These are phyloP conservation scores for Boletus speciosus DNA, from an alignment of 768 basidiomycete species.

Conservation along the genomic window DNA sequence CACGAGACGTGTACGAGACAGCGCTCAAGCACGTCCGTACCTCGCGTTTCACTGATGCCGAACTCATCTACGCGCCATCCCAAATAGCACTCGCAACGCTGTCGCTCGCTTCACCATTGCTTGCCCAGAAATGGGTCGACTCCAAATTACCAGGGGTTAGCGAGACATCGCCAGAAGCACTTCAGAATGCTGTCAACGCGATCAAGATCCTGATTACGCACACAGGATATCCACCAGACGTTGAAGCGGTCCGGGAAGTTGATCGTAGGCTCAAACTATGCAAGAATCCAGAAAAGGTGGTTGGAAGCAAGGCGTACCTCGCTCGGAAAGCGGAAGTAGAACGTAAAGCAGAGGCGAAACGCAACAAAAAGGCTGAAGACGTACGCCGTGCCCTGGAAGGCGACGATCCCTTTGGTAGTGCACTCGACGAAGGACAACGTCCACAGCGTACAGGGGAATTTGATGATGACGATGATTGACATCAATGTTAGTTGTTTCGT, in stretches of 20 bases:
- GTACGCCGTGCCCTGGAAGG: constrained; percentile 43
- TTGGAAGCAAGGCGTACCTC: constrained; percentile 80
- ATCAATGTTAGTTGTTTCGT: neutral
- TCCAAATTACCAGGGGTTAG: constrained; percentile 32
- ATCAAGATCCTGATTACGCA: constrained; percentile 55
- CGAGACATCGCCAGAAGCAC: constrained; percentile 16
- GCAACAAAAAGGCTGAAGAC: constrained; percentile 57
- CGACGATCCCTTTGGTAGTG: constrained; percentile 70
- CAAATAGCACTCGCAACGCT: constrained; percentile 88
- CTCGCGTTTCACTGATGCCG: constrained; percentile 88
- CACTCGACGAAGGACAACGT: constrained; percentile 37
- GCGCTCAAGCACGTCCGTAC: constrained; percentile 66
- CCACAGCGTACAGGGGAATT: constrained; percentile 35
- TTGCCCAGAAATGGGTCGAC: constrained; percentile 60
- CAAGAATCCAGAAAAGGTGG: constrained; percentile 94
- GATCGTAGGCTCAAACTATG: constrained; percentile 84
- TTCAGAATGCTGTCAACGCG: constrained; percentile 34
- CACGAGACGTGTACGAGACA: constrained; percentile 56
- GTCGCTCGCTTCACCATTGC: constrained; percentile 56
- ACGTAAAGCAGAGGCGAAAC: constrained; percentile 63
- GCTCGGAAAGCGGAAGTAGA: constrained; percentile 72
- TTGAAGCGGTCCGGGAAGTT: constrained; percentile 84
- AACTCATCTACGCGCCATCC: constrained; percentile 88
- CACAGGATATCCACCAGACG: constrained; percentile 61
- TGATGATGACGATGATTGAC: constrained; percentile 44